These are phyloP conservation scores for Cucurbitaria berberidis DNA, from an alignment of 2,329 filamentous ascomycete species.

Conservation along the genomic window DNA sequence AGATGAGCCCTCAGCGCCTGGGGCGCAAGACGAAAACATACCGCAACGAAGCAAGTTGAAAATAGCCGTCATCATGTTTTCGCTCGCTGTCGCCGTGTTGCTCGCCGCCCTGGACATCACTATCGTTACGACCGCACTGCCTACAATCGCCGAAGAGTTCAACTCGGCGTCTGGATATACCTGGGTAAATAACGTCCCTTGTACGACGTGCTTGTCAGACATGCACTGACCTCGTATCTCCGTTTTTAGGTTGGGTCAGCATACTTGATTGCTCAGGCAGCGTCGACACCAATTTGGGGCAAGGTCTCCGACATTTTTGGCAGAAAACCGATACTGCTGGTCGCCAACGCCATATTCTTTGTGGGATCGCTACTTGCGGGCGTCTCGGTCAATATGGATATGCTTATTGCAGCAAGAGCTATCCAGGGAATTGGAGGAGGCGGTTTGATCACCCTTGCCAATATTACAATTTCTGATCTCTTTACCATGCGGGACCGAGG, in stretches of 20 bases:
- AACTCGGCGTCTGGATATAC: slow-evolving; percentile 58
- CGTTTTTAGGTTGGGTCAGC: slow-evolving; percentile 60
- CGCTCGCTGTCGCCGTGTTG: slow-evolving; percentile 61
- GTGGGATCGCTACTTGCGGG: slow-evolving; percentile 67
- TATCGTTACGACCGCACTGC: slow-evolving; percentile 67
- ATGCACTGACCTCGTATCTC: too few species aligned
- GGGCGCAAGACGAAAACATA: slow-evolving; percentile 30
- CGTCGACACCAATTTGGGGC: slow-evolving; percentile 64
- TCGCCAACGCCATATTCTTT: slow-evolving; percentile 67
- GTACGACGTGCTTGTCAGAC: too few species aligned
- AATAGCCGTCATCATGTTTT: slow-evolving; percentile 58
- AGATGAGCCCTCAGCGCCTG: slow-evolving; percentile 17
- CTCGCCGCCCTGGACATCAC: slow-evolving; percentile 68
- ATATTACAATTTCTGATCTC: slow-evolving; percentile 68
- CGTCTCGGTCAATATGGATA: slow-evolving; percentile 63
- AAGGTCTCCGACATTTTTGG: slow-evolving; percentile 73
- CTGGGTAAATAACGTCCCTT: too few species aligned
- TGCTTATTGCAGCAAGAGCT: slow-evolving; percentile 67
- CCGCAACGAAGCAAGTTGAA: slow-evolving; percentile 48
- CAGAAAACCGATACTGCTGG: slow-evolving; percentile 66
- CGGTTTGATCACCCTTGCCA: slow-evolving; percentile 67
- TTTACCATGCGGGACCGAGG: slow-evolving; percentile 66
- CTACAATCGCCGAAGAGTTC: slow-evolving; percentile 64
- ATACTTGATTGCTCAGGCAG: slow-evolving; percentile 58
- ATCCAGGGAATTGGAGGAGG: slow-evolving; percentile 70